Conservation (phyloP, 306 rosid species). For the Geum urbanum region DNA sequence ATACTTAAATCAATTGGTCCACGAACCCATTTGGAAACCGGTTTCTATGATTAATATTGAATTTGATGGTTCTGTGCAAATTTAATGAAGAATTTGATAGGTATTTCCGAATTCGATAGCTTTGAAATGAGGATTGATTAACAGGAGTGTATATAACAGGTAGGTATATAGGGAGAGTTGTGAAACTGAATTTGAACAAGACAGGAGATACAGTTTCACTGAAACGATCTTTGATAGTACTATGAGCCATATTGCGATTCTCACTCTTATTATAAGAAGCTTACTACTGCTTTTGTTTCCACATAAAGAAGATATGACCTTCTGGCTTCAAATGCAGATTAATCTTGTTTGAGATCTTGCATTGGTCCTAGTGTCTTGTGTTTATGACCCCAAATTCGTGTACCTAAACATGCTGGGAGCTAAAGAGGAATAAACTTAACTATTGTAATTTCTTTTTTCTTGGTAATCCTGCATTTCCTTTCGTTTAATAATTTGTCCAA, state of each 20-base stretch:
- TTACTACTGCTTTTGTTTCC: not conserved
- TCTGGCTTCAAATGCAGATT: not conserved
- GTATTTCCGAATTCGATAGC: not conserved
- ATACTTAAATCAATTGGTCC: no score
- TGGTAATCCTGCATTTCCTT: constrained; percentile 6
- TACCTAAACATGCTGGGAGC: not conserved
- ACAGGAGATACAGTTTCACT: not conserved
- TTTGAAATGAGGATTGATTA: constrained; percentile 7
- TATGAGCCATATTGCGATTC: not conserved
- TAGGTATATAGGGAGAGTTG: not conserved
- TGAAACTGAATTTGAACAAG: not conserved
- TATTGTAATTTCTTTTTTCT: not conserved
- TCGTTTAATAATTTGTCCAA: constrained; percentile 15
- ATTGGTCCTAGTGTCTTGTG: not conserved
- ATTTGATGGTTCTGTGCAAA: not conserved
- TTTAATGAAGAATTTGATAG: not conserved
- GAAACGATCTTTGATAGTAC: not conserved
- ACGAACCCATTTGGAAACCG: no score
- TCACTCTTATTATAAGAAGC: not conserved
- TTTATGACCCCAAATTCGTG: not conserved
- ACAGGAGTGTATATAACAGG: not conserved
- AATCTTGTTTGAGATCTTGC: not conserved
- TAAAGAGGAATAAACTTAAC: constrained; percentile 8
- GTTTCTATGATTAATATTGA: not conserved
- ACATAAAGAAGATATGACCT: not conserved